phyloP scores from a whole-genome alignment of 2,329 filamentous ascomycete genomes.

The Zymoseptoria pseudotritici region DNA sequence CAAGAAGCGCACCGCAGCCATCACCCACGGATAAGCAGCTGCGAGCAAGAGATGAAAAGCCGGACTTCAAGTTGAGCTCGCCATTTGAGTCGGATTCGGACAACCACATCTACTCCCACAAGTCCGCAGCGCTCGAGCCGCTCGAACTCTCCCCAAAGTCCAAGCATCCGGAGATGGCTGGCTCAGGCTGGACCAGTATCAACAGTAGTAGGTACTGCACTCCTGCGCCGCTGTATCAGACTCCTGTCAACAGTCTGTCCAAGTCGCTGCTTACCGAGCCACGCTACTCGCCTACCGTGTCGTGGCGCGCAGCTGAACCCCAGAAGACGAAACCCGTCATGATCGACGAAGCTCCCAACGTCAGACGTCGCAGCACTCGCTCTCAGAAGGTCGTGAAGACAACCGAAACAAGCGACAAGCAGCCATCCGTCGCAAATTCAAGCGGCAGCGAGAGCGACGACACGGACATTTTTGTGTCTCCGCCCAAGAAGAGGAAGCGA shows the following conservation, averaged over 20 bases:
- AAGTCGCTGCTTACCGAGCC: slow-evolving; percentile 16
- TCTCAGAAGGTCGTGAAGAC: neutral
- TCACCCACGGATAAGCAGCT: slow-evolving; percentile 1
- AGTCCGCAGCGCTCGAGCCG: slow-evolving; percentile 9
- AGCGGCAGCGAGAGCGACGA: slow-evolving; percentile 16
- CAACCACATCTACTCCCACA: slow-evolving; percentile 8
- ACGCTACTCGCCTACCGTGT: slow-evolving; percentile 12
- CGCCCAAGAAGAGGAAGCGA: slow-evolving; percentile 5
- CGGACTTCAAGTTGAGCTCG: slow-evolving; percentile 21
- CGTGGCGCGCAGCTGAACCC: slow-evolving; percentile 15
- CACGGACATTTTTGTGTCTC: slow-evolving; percentile 8
- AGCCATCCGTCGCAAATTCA: slow-evolving; percentile 1
- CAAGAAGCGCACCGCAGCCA: slow-evolving; percentile 14
- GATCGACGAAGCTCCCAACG: neutral
- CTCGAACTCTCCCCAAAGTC: slow-evolving; percentile 27
- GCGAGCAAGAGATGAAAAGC: slow-evolving; percentile 8
- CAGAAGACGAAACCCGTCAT: neutral
- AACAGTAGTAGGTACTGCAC: slow-evolving; percentile 12
- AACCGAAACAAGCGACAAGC: slow-evolving; percentile 10
- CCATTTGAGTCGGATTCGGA: slow-evolving; percentile 19
- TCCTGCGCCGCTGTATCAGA: slow-evolving; percentile 2
- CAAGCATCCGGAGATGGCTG: slow-evolving; percentile 2
- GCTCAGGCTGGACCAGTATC: slow-evolving; percentile 22
- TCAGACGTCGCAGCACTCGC: neutral
- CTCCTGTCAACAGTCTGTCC: slow-evolving; percentile 7